Base-by-base conservation (phyloP, 2,329 filamentous ascomycete genomes). In the Cadophora gregata region DNA sequence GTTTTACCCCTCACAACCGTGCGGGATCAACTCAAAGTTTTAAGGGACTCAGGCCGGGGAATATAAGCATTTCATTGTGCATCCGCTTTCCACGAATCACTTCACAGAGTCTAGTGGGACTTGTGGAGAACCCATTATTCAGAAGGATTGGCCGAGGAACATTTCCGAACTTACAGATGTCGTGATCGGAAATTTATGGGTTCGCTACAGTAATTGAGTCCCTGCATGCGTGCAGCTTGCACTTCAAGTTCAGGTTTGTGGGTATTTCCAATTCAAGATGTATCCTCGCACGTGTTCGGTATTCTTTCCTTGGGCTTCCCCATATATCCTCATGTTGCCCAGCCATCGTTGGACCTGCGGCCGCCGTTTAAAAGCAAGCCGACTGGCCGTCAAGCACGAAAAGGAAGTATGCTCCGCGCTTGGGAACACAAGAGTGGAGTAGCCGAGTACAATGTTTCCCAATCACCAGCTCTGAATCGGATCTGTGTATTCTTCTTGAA, bases 1-100 rank as follows among this genome's bases (percentile, higher is more conserved):
- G 21, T 59, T 45, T 27, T 59, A 59, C 56, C 56, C 56, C 58
- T 60, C 38, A 31, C 25, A 31, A 48, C 58, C 38, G 38, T 60
- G 36, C 27, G 38, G 38, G 19, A 38, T 21, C 38, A 42, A 42
- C 4, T 42, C 55, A 36, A n/a, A 36, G 19, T 24, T 59, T 7
- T 1, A 24, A 31, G 9, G 45, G 38, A 12, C 16, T 60, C 38
- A 12, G 42, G 31, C 25, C 31, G n/a, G 29, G 24, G 21, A 24
- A 48, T 6, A 33, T 47, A 60, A 60, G 58, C 58, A 47, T 47
- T 60, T n/a, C 16, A 16, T 59, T 31, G 25, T 29, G 38, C 27
- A 33, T 24, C 16, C 25, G 7, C 58, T 3, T 47, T 29, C 58
- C 21, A 38, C 33, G 12, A 38, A 42, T 53, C 50, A 31, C 1